A percentile compares a stretch with the other conserved stretches of the same genome.
phyloP scores from a whole-genome alignment of 2,329 filamentous ascomycete species.

The Spiromastix sp. region DNA sequence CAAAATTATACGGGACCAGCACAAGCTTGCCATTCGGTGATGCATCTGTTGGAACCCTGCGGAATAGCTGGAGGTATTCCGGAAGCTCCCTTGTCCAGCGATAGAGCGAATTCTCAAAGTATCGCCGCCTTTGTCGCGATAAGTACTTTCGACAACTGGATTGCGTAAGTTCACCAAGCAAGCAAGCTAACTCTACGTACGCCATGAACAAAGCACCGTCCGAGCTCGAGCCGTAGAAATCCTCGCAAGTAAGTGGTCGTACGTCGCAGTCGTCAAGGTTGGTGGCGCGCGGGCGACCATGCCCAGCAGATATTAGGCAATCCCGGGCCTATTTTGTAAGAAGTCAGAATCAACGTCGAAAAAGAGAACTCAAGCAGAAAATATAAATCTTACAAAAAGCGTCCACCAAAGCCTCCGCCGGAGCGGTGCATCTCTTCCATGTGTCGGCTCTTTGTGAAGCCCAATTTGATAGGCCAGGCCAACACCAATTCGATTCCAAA shows the following conservation, averaged over 20 bases:
- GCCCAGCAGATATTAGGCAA: conserved; percentile 32
- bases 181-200: conserved; percentile 31
- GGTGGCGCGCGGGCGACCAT: conserved; percentile 31
- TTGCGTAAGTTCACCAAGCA: conserved; percentile 23
- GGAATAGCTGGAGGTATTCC: conserved; percentile 18
- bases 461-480: conserved; percentile 36
- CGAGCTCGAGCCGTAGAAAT: conserved; percentile 22
- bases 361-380: too few species aligned
- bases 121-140: conserved; percentile 15
- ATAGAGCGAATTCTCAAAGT: conserved; percentile 19
- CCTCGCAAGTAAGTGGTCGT: conserved; percentile 22
- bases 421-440: conserved; percentile 24
- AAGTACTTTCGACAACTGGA: conserved; percentile 17
- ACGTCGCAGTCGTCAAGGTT: conserved; percentile 31
- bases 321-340: conserved; percentile 21
- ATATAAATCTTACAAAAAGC: conserved; percentile 23
- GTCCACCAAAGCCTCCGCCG: conserved; percentile 36
- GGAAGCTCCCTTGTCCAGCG: conserved; percentile 29
- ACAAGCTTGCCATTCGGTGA: conserved; percentile 7
- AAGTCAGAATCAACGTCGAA: neutral
- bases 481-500: conserved; percentile 34
- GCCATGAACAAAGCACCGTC: conserved; percentile 27
- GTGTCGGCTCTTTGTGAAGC: conserved; percentile 31
- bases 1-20: conserved; percentile 23
- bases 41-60: conserved; percentile 7